Conservation (phyloP, 2,329 filamentous ascomycete species). For the Apiospora saccharicola region DNA sequence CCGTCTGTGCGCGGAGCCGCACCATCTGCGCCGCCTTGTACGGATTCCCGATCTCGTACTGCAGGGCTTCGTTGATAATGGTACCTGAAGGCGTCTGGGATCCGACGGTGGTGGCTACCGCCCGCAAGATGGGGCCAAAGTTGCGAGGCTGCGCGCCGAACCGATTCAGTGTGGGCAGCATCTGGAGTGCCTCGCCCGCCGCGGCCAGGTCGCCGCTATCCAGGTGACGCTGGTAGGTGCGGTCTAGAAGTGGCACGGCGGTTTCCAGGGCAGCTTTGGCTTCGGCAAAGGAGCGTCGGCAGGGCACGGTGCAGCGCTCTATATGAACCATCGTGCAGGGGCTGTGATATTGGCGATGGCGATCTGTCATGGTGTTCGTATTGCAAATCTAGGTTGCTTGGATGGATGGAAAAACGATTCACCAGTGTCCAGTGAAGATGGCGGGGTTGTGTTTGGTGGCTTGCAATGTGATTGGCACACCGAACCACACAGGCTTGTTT, state of each 20-base stretch:
- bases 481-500: not conserved
- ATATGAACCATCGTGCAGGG: too few relatives aligned
- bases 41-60: constrained; percentile 6
- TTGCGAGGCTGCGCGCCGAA: not conserved
- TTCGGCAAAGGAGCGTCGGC: not conserved
- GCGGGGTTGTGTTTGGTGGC: not conserved
- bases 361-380: not conserved
- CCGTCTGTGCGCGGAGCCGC: not conserved
- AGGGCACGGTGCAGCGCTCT: constrained; percentile 2
- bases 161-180: not conserved
- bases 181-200: not conserved
- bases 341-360: not conserved
- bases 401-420: not conserved
- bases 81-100: not conserved
- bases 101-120: not conserved
- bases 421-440: not conserved
- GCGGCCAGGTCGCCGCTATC: not conserved
- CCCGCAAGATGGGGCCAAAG: not conserved
- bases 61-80: not conserved
- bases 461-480: not conserved
- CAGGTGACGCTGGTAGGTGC: constrained; percentile 1
- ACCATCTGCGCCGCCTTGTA: constrained; percentile 4
- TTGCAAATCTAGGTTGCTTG: not conserved
- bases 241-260: constrained; percentile 1
- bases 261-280: not conserved